Percentiles rank a stretch among this genome's conserved stretches.
Conservation (phyloP, 1,284 basidiomycete genomes). For the Singerocomus inundabilis region DNA sequence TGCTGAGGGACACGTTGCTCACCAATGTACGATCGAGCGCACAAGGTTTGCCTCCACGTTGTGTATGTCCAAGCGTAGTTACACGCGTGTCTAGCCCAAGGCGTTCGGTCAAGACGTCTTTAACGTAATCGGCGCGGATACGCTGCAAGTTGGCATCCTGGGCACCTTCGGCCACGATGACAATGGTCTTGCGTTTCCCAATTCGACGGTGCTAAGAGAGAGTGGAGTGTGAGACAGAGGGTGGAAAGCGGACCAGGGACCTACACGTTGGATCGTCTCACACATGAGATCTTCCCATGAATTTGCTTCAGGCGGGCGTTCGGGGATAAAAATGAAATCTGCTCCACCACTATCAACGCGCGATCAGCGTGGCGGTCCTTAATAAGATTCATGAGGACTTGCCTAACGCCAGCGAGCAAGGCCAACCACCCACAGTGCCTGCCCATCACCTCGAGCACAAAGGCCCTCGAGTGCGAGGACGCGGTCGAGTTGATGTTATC, state of each 20-base stretch:
- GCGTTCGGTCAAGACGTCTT: slow-evolving; percentile 81
- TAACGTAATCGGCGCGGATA: slow-evolving; percentile 89
- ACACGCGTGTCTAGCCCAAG: slow-evolving; percentile 94
- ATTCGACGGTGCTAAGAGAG: slow-evolving; percentile 74
- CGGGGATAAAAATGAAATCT: slow-evolving; percentile 97
- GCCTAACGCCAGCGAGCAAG: slow-evolving; percentile 88
- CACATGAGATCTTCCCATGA: slow-evolving; percentile 95
- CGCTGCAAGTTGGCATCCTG: slow-evolving; percentile 86
- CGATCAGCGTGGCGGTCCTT: slow-evolving; percentile 10
- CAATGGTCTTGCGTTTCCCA: slow-evolving; percentile 97
- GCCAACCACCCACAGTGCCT: slow-evolving; percentile 98
- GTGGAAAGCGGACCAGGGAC: slow-evolving; percentile 20
- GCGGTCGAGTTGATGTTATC: slow-evolving; percentile 99
- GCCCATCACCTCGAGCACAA: slow-evolving; percentile 99
- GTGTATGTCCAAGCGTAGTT: slow-evolving; percentile 97
- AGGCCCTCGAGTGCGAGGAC: slow-evolving; percentile 93
- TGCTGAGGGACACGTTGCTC: slow-evolving; percentile 19
- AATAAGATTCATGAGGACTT: slow-evolving; percentile 23
- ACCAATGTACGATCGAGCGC: slow-evolving; percentile 93
- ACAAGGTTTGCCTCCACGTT: slow-evolving; percentile 91
- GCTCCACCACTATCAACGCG: slow-evolving; percentile 71
- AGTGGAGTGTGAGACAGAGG: neutral
- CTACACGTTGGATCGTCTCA: slow-evolving; percentile 74
- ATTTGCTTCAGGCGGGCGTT: slow-evolving; percentile 76
- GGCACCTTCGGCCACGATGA: slow-evolving; percentile 97